phyloP scores from a whole-genome alignment of 1,284 basidiomycete genomes.

The Stereum hirsutum region DNA sequence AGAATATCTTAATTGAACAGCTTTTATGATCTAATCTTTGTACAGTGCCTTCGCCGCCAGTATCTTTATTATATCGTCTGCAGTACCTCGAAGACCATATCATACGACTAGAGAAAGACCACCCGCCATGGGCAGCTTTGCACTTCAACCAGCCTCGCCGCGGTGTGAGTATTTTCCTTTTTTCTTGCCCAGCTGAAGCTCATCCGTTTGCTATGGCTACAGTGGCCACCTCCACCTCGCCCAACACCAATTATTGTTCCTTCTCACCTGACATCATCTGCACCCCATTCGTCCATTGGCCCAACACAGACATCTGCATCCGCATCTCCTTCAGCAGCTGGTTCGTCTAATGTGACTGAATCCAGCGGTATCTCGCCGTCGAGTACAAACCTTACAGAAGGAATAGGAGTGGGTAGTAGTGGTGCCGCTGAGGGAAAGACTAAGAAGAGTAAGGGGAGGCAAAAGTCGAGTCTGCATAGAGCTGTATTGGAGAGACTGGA shows the following conservation, averaged over 20 bases:
- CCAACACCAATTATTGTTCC: conserved; percentile 66
- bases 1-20: background rate
- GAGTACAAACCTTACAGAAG: background rate
- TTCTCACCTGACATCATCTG: conserved; percentile 43
- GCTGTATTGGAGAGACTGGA: conserved; percentile 69
- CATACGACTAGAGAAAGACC: conserved; percentile 63
- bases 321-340: background rate
- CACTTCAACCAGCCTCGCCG: conserved; percentile 76
- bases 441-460: conserved; percentile 26
- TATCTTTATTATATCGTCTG: conserved; percentile 50
- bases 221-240: conserved; percentile 77
- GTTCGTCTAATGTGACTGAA: background rate
- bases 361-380: background rate
- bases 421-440: conserved; percentile 14
- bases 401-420: conserved; percentile 6
- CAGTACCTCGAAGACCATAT: conserved; percentile 69
- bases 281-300: too few species aligned
- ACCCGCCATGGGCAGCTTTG: conserved; percentile 75
- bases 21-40: background rate
- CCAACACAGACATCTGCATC: conserved; percentile 10
- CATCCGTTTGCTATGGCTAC: conserved; percentile 1
- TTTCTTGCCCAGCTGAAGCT: background rate
- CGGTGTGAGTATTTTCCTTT: conserved; percentile 46
- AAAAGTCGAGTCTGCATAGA: conserved; percentile 56
- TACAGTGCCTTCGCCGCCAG: conserved; percentile 61